Evolutionary conservation across 495 filamentous ascomycete species (phyloP).

Genomic region (Penicillium fimorum): DNA sequence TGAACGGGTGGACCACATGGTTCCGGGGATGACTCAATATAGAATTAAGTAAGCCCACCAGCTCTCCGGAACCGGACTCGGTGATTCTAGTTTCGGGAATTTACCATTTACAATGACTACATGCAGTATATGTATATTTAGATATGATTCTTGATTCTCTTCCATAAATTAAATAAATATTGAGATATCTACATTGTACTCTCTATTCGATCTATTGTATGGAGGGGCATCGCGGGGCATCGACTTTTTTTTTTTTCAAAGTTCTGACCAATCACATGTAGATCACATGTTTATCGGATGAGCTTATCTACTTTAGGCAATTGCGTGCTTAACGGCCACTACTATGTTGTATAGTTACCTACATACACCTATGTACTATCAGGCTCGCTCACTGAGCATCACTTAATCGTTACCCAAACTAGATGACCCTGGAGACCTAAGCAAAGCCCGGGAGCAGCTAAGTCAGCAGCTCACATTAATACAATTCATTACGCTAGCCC

Average conservation of each 20-base stretch:
- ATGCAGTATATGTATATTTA: not conserved
- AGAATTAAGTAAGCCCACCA: slow-evolving; percentile 28
- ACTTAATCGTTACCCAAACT: too few species aligned
- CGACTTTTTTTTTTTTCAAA: slow-evolving; percentile 13
- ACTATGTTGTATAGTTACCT: too few species aligned
- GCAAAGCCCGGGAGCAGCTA: too few species aligned
- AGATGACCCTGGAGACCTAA: too few species aligned
- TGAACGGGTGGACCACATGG: slow-evolving; percentile 6
- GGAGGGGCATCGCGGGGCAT: slow-evolving; percentile 23
- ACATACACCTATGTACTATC: too few species aligned
- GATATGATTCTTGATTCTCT: not conserved
- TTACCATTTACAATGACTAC: not conserved
- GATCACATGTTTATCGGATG: slow-evolving; percentile 6
- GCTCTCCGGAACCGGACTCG: slow-evolving; percentile 31
- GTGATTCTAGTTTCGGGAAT: not conserved
- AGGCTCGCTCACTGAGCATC: too few species aligned
- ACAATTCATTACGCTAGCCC: too few species aligned
- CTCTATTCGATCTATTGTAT: not conserved
- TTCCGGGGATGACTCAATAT: slow-evolving; percentile 9
- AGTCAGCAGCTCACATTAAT: too few species aligned
- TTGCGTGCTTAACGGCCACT: not conserved
- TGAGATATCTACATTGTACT: not conserved
- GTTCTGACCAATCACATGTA: not conserved
- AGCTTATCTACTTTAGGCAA: slow-evolving; percentile 11
- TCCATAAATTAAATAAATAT: not conserved